phyloP scores from a whole-genome alignment of 345 rosid species.

The Citrus australasica region DNA sequence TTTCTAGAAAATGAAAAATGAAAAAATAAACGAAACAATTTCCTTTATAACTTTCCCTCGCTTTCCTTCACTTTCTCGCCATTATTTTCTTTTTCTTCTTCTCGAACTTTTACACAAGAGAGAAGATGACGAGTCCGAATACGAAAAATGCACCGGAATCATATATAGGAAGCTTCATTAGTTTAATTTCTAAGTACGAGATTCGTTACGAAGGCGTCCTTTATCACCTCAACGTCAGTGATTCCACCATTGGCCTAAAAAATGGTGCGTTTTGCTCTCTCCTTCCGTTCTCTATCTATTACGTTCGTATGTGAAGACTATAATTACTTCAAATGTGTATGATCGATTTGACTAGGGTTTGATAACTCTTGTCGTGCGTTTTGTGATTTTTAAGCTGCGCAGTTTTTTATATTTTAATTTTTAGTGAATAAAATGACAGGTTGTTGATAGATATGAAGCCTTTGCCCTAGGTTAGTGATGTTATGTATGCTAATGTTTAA shows the following conservation, averaged over 20 bases:
- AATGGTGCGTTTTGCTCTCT: conserved; percentile 25
- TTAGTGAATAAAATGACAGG: not conserved
- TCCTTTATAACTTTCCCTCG: not conserved
- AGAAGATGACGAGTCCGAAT: conserved; percentile 22
- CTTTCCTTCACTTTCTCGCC: not conserved
- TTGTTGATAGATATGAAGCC: not conserved
- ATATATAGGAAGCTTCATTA: conserved; percentile 35
- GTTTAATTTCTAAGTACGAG: conserved; percentile 36
- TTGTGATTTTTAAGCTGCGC: not conserved
- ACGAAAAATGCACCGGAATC: conserved; percentile 21
- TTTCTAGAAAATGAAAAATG: not conserved
- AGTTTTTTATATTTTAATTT: not conserved
- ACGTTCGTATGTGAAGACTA: not conserved
- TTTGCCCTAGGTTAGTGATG: not conserved
- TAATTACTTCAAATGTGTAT: not conserved
- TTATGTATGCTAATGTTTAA: not conserved
- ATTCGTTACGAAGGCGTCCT: conserved; percentile 48
- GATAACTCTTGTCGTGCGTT: not conserved
- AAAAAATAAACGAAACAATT: not conserved
- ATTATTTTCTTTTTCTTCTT: not conserved
- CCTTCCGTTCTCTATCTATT: not conserved
- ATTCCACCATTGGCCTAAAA: conserved; percentile 34
- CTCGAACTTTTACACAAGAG: not conserved
- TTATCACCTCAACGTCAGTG: conserved; percentile 24
- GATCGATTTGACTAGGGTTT: conserved; percentile 1